These are phyloP conservation scores for Malassezia equina DNA, from an alignment of 1,284 basidiomycete genomes.

Conservation along the genomic window DNA sequence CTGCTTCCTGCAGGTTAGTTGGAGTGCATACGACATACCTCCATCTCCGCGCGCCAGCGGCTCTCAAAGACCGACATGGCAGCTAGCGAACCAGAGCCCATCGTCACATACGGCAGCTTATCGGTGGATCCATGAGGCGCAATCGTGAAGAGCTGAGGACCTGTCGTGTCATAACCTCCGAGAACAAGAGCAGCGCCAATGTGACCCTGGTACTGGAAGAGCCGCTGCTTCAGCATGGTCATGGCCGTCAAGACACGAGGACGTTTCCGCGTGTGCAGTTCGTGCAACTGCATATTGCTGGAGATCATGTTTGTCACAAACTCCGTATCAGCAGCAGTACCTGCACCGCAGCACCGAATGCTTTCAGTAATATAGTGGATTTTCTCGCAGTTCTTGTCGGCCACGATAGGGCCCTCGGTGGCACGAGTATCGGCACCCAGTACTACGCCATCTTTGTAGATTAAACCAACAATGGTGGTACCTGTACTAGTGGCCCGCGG, in stretches of 20 bases:
- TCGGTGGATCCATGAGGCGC: constrained; percentile 95
- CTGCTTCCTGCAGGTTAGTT: constrained; percentile 57
- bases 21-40: constrained; percentile 32
- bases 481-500: constrained; percentile 60
- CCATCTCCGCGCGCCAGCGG: constrained; percentile 72
- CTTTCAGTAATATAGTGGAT: constrained; percentile 65
- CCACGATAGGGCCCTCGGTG: constrained; percentile 87
- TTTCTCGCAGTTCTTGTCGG: constrained; percentile 99
- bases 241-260: constrained; percentile 85
- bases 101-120: constrained; percentile 96
- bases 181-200: constrained; percentile 91
- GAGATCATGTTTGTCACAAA: constrained; percentile 55
- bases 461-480: constrained; percentile 86
- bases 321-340: constrained; percentile 95
- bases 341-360: constrained; percentile 95
- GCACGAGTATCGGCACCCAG: constrained; percentile 94
- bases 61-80: constrained; percentile 98
- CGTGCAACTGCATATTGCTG: constrained; percentile 46
- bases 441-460: constrained; percentile 81
- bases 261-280: constrained; percentile 38
- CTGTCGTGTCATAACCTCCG: constrained; percentile 87
- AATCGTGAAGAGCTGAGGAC: constrained; percentile 90
- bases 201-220: constrained; percentile 82
- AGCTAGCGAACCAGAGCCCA: constrained; percentile 90
- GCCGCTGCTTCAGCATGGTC: constrained; percentile 89